Evolutionary conservation across 164 flowering plant species (phyloP).

Genomic region (Magnolia officinalis): DNA sequence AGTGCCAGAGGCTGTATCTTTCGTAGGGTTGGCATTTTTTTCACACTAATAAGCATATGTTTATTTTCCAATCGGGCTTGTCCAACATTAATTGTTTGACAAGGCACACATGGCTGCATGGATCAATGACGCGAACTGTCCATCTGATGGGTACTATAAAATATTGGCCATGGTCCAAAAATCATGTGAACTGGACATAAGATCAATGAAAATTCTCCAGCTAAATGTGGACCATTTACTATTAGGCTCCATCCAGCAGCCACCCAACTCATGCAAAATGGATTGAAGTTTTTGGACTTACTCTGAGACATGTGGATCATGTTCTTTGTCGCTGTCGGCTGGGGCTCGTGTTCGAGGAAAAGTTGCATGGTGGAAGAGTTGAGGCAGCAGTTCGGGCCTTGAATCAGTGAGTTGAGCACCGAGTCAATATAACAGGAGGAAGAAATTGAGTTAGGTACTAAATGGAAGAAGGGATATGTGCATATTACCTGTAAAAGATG

Average conservation of each 20-base stretch:
- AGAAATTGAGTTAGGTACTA: neutral
- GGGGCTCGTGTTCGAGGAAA: constrained; percentile 60
- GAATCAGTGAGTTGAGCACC: neutral
- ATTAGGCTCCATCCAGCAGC: neutral
- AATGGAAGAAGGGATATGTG: neutral
- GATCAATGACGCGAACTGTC: too few relatives aligned
- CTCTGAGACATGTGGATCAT: constrained; percentile 82
- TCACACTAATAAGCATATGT: neutral
- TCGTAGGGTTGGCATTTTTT: neutral
- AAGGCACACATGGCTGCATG: neutral
- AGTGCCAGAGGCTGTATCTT: neutral
- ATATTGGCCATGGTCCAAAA: neutral
- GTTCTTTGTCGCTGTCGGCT: constrained; percentile 72
- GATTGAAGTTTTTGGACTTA: constrained; percentile 22
- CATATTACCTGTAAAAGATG: constrained; percentile 52
- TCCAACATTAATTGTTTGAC: neutral
- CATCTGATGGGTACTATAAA: too few relatives aligned
- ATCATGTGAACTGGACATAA: neutral
- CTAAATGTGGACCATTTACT: too few relatives aligned
- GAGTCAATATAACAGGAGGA: neutral
- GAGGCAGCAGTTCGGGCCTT: constrained; percentile 78
- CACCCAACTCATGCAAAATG: neutral
- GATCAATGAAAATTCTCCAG: neutral
- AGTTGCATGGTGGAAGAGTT: constrained; percentile 42
- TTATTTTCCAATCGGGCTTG: neutral